Evolutionary conservation across 2,329 filamentous ascomycete genomes (phyloP), one percentile per base, ranked within the genome.

Genomic region (Diaporthe batatas): DNA sequence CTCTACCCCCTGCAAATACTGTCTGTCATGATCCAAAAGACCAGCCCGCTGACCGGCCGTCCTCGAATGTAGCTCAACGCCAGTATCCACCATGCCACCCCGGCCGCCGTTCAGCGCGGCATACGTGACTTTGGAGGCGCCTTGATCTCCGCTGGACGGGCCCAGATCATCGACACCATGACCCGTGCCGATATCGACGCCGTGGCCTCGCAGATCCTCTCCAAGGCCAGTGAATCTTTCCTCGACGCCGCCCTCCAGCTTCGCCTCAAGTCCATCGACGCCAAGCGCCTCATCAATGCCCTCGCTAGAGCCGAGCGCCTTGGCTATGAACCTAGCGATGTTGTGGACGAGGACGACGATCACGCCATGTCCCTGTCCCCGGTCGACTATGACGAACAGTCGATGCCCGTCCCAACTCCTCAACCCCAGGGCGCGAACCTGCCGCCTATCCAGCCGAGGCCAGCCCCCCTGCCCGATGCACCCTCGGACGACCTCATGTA

Each of bases 291-390:
- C 3, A 86, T 91, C 69, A 90, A 90, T 72, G 86, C 88, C 18
- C 82, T 91, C 25, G 88, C 88, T 2, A 82, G 85, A 47, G 88
- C 88, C 1, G 87, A 89, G 76, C 86, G 89, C 2, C 83, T 91
- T 0, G 89, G 89, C 2, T 91, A 90, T 71, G 85, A 89, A 65
- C 80, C 82, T 0, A 80, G 81, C 42, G 89, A 90, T 70, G 81
- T 88, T 3, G 80, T 89, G 16, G 83, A 86, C 42, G 84, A 86
- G 23, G 65, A 80, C 73, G 51, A 79, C 36, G 76, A 79, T 42
- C 84, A 32, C 10, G 4, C 7, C 11, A 23, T 47, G 16, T 4
- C 4, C 16, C 23, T 10, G 8, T 58, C 53, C 5, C n/a, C 55
- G 3, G 14, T 14, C 51, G 6, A 57, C 44, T 6, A 57, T 11